phyloP scores from a whole-genome alignment of 768 basidiomycete species.

The Suillus discolor region DNA sequence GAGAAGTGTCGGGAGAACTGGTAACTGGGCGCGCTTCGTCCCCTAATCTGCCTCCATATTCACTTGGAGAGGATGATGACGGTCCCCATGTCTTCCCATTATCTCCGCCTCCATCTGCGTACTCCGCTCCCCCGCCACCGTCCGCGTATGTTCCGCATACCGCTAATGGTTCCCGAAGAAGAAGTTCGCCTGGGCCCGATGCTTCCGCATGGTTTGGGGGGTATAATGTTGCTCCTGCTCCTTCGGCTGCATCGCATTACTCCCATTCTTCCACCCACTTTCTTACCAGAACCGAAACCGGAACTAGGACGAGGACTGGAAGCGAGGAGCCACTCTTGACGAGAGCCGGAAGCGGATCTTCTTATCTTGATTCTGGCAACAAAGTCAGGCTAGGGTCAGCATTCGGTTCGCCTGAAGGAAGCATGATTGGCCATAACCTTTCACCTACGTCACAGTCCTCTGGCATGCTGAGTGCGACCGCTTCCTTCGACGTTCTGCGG shows the following conservation, averaged over 20 bases:
- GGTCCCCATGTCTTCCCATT: constrained; percentile 19
- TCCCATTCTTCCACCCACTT: constrained; percentile 24
- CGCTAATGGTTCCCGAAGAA: constrained; percentile 14
- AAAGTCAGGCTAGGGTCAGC: constrained; percentile 29
- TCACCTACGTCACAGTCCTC: constrained; percentile 8
- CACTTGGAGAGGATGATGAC: constrained; percentile 14
- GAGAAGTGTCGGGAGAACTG: constrained; percentile 14
- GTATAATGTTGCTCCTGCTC: constrained; percentile 24
- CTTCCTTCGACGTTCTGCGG: constrained; percentile 27
- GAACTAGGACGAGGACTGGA: constrained; percentile 29
- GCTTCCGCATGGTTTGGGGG: constrained; percentile 28
- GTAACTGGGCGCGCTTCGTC: constrained; percentile 22
- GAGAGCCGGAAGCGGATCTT: constrained; percentile 4
- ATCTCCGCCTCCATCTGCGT: constrained; percentile 22
- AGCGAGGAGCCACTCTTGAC: constrained; percentile 32
- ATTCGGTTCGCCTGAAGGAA: constrained; percentile 29
- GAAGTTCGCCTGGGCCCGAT: constrained; percentile 32
- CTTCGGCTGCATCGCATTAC: constrained; percentile 30
- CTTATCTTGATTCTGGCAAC: constrained; percentile 13
- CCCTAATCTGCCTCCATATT: constrained; percentile 25
- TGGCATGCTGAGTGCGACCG: constrained; percentile 26
- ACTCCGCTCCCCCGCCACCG: constrained; percentile 24
- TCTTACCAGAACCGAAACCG: constrained; percentile 24
- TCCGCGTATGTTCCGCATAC: constrained; percentile 24
- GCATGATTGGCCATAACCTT: constrained; percentile 22